A percentile compares a stretch with the other conserved stretches of the same genome.
These are phyloP conservation scores for Dactylellina sp. DNA, from an alignment of 2,329 filamentous ascomycete genomes.

Conservation along the genomic window DNA sequence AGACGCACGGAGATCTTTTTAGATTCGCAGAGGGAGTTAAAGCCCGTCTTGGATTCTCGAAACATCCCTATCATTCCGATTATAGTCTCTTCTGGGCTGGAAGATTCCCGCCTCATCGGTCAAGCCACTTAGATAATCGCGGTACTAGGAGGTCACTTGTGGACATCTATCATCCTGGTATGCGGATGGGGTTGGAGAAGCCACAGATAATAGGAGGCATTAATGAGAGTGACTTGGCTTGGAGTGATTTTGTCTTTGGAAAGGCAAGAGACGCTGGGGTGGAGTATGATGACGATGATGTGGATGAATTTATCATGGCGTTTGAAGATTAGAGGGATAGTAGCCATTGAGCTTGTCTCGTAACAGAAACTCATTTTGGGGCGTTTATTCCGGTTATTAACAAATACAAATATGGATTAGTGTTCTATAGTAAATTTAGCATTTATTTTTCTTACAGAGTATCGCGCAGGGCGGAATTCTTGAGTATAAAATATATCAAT, in stretches of 20 bases:
- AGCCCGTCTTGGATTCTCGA: constrained; percentile 20
- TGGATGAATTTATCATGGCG: constrained; percentile 47
- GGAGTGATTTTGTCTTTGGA: constrained; percentile 26
- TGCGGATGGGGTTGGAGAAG: constrained; percentile 27
- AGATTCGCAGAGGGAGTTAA: constrained; percentile 44
- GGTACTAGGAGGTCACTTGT: neutral
- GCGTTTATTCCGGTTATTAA: no score
- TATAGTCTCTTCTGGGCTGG: constrained; percentile 35
- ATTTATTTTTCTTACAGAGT: no score
- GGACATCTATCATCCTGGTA: constrained; percentile 1
- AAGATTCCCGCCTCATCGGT: constrained; percentile 13
- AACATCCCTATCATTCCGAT: constrained; percentile 23
- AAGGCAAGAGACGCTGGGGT: constrained; percentile 29
- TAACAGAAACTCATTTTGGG: no score
- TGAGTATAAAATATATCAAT: no score
- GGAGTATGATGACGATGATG: constrained; percentile 53
- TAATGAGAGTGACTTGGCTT: constrained; percentile 26
- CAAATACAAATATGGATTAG: no score
- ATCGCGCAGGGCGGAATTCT: no score
- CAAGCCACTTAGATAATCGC: neutral
- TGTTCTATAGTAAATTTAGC: no score
- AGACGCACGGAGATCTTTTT: constrained; percentile 42
- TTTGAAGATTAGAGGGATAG: constrained; percentile 1
- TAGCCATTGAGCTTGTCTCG: no score
- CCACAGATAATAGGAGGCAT: constrained; percentile 9